A percentile compares a stretch with the other conserved stretches of the same genome.
Evolutionary conservation across 2,329 filamentous ascomycete genomes (phyloP).

Genomic region (Cladosporium halotolerans): DNA sequence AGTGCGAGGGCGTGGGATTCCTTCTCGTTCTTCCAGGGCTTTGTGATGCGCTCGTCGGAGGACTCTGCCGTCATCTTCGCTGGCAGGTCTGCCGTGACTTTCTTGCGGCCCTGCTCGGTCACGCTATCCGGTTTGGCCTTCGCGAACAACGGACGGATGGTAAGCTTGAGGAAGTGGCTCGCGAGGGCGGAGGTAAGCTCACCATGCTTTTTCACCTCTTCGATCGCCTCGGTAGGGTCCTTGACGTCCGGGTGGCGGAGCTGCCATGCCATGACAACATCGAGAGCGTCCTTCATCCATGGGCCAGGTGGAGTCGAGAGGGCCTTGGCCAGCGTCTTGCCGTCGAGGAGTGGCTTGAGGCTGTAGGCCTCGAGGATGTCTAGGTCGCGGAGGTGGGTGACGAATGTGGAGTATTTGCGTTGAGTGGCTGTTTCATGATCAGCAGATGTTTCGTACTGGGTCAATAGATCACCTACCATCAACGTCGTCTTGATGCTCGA

Average conservation of each 20-base stretch:
- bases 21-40: slow-evolving; percentile 56
- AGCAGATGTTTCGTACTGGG: background rate
- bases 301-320: slow-evolving; percentile 63
- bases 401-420: slow-evolving; percentile 48
- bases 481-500: slow-evolving; percentile 32
- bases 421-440: slow-evolving; percentile 36
- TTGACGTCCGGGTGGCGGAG: slow-evolving; percentile 65
- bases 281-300: slow-evolving; percentile 79
- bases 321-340: slow-evolving; percentile 62
- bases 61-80: slow-evolving; percentile 29
- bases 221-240: slow-evolving; percentile 47
- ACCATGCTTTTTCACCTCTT: slow-evolving; percentile 40
- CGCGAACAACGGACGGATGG: slow-evolving; percentile 63
- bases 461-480: slow-evolving; percentile 35
- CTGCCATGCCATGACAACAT: slow-evolving; percentile 82
- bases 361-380: slow-evolving; percentile 46
- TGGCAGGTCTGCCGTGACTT: slow-evolving; percentile 38
- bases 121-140: slow-evolving; percentile 48
- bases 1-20: slow-evolving; percentile 48
- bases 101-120: slow-evolving; percentile 53
- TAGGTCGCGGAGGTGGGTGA: slow-evolving; percentile 45
- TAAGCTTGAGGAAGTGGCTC: slow-evolving; percentile 53
- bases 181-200: slow-evolving; percentile 46
- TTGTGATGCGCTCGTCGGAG: slow-evolving; percentile 38
- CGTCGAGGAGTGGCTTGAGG: slow-evolving; percentile 57